These are phyloP conservation scores for Grosmannia huntii DNA, from an alignment of 2,329 filamentous ascomycete genomes.

Conservation along the genomic window DNA sequence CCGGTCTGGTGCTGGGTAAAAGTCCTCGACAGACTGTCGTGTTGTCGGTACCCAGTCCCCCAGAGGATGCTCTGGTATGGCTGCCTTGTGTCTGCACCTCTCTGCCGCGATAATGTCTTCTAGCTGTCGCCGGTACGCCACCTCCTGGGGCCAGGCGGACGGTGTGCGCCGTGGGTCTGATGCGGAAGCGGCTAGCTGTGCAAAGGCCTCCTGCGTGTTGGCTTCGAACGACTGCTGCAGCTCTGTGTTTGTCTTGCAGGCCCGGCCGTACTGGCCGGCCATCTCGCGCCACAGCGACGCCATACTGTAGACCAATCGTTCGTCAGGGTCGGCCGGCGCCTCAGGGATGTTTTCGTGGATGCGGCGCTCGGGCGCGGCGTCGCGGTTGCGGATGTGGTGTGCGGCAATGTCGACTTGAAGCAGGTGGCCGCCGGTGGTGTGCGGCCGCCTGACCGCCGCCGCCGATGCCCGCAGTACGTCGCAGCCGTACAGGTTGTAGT, in stretches of 20 bases:
- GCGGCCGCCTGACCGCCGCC: slow-evolving; percentile 56
- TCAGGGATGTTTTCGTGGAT: slow-evolving; percentile 86
- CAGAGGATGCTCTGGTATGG: slow-evolving; percentile 39
- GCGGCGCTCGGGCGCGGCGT: slow-evolving; percentile 58
- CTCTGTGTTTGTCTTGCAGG: slow-evolving; percentile 60
- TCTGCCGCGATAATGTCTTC: slow-evolving; percentile 39
- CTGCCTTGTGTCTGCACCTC: slow-evolving; percentile 10
- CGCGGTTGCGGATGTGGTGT: slow-evolving; percentile 75
- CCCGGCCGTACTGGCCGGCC: slow-evolving; percentile 29
- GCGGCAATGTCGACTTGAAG: slow-evolving; percentile 83
- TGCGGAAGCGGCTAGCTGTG: slow-evolving; percentile 80
- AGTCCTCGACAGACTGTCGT: slow-evolving; percentile 73
- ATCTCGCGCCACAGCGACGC: slow-evolving; percentile 60
- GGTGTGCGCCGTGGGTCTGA: slow-evolving; percentile 62
- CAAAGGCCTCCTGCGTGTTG: slow-evolving; percentile 66
- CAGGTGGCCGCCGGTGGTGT: slow-evolving; percentile 40
- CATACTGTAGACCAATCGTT: slow-evolving; percentile 87
- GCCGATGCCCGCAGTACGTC: slow-evolving; percentile 58
- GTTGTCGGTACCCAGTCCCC: slow-evolving; percentile 51
- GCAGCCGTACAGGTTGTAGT: slow-evolving; percentile 95
- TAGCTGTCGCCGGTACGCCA: slow-evolving; percentile 61
- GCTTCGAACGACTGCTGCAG: slow-evolving; percentile 48
- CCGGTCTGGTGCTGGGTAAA: slow-evolving; percentile 45
- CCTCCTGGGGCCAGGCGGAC: slow-evolving; percentile 83
- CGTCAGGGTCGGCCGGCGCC: slow-evolving; percentile 48